Evolutionary conservation across 2,329 filamentous ascomycete genomes (phyloP).

Genomic region (Akanthomyces lecanii): DNA sequence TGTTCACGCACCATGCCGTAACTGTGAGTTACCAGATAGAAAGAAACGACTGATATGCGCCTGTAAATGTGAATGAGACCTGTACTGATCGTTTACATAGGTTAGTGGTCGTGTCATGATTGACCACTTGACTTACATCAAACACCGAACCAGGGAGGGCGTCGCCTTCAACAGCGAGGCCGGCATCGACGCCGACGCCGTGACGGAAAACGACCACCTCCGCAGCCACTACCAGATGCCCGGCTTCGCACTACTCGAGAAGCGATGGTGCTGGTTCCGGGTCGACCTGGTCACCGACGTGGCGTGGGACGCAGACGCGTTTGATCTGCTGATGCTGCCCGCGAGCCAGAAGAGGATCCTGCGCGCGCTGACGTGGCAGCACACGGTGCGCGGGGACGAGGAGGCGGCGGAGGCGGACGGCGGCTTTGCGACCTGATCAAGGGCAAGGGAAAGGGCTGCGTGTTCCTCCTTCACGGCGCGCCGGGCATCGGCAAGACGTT

Average conservation of each 20-base stretch:
- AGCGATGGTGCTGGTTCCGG: constrained; percentile 8
- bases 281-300: constrained; percentile 1
- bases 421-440: constrained; percentile 1
- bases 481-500: constrained; percentile 33
- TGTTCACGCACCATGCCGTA: not conserved
- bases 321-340: constrained; percentile 7
- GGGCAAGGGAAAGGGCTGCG: constrained; percentile 27
- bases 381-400: not conserved
- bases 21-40: not conserved
- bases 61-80: not conserved
- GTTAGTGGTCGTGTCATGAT: not conserved
- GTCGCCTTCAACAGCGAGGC: not conserved
- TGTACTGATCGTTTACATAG: not conserved
- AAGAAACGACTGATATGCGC: no score
- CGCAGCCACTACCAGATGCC: constrained; percentile 2
- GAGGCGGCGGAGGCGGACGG: not conserved
- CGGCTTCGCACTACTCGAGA: constrained; percentile 4
- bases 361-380: not conserved
- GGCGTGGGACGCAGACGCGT: constrained; percentile 2
- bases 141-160: not conserved
- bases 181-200: not conserved
- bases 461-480: constrained; percentile 31
- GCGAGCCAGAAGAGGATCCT: not conserved
- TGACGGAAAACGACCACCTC: not conserved
- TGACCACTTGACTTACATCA: constrained; percentile 3